Conservation (phyloP, 495 filamentous ascomycete genomes). For the Hypoxylon fuscum region DNA sequence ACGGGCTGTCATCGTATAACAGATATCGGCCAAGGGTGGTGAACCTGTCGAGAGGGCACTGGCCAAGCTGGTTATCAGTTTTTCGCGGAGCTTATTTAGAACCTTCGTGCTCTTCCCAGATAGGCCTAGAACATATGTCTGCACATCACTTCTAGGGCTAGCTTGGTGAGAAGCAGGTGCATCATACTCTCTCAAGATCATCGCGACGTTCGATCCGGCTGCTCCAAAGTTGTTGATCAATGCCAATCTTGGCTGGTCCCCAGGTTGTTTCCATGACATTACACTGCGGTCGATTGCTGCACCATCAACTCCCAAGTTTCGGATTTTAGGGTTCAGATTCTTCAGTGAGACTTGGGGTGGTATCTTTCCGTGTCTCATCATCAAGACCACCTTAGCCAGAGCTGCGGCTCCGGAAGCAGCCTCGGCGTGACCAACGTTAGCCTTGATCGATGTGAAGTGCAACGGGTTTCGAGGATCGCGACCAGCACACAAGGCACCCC, state of each 20-base stretch:
- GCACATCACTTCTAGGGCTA: not conserved
- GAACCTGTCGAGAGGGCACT: not conserved
- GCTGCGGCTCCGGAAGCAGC: conserved; percentile 51
- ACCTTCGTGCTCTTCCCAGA: not conserved
- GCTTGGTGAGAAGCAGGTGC: conserved; percentile 1
- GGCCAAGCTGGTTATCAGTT: not conserved
- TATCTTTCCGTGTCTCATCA: conserved; percentile 54
- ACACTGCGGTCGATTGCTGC: conserved; percentile 46
- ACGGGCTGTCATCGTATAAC: conserved; percentile 8
- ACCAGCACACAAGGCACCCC: conserved; percentile 62
- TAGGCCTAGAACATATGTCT: not conserved
- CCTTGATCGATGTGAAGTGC: conserved; percentile 58
- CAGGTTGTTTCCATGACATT: conserved; percentile 42
- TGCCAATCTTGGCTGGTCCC: conserved; percentile 41
- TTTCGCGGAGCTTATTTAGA: not conserved
- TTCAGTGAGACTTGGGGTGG: conserved; percentile 53
- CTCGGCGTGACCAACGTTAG: conserved; percentile 58
- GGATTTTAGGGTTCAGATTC: conserved; percentile 49
- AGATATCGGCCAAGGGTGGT: conserved; percentile 1
- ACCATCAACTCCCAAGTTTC: conserved; percentile 37
- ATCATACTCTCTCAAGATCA: conserved; percentile 16
- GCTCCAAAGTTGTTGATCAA: conserved; percentile 47
- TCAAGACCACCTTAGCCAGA: conserved; percentile 53
- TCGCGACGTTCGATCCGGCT: conserved; percentile 24
- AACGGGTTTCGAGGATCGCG: conserved; percentile 51